phyloP scores from a whole-genome alignment of 2,329 filamentous ascomycete genomes.

The Colletotrichum musicola region DNA sequence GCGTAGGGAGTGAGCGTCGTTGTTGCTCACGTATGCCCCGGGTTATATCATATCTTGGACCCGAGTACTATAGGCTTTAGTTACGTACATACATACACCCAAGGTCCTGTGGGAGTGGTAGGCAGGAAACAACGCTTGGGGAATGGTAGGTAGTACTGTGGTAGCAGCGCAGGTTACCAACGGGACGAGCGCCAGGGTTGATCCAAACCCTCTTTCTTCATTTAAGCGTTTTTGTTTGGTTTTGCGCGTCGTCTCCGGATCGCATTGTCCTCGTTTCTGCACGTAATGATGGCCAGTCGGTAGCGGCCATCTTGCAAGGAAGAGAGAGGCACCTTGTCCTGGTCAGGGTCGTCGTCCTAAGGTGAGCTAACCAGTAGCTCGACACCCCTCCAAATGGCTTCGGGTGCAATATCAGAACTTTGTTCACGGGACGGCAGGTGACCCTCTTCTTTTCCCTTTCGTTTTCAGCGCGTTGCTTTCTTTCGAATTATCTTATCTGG shows the following conservation, averaged over 20 bases:
- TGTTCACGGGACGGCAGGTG: conserved; percentile 13
- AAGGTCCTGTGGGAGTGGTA: too few species aligned
- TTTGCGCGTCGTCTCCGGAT: conserved; percentile 5
- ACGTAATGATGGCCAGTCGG: not conserved
- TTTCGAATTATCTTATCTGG: too few species aligned
- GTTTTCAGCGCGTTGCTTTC: not conserved
- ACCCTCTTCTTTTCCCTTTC: not conserved
- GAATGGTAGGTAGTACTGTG: not conserved
- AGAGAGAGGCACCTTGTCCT: not conserved
- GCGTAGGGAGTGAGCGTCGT: too few species aligned
- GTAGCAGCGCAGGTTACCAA: conserved; percentile 19
- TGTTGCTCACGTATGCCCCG: too few species aligned
- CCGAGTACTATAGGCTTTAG: too few species aligned
- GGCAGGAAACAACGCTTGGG: not conserved
- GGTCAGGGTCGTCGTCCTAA: too few species aligned
- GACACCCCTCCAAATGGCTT: not conserved
- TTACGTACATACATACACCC: too few species aligned
- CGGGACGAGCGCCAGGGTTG: not conserved
- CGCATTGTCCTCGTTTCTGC: not conserved
- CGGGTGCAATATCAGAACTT: conserved; percentile 21
- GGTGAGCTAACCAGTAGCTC: not conserved
- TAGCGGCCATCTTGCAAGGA: conserved; percentile 9
- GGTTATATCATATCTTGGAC: too few species aligned
- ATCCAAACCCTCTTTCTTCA: too few species aligned
- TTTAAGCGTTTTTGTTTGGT: not conserved